These are phyloP conservation scores for Scutellaria minor DNA, from an alignment of 257 asterid genomes.

Conservation along the genomic window DNA sequence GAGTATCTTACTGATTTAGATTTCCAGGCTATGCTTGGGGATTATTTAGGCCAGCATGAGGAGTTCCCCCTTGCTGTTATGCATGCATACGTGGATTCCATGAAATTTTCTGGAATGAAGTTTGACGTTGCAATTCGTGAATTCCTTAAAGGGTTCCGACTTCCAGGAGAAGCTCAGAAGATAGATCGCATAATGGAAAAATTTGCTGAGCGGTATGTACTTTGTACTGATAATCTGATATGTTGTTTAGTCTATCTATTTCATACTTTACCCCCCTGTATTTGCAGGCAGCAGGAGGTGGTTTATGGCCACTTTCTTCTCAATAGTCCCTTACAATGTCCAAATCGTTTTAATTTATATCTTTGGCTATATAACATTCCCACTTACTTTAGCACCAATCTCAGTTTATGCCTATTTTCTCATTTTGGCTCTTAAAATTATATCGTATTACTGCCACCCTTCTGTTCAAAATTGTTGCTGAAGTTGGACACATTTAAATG, in stretches of 20 bases:
- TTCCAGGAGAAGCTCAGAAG: constrained; percentile 99
- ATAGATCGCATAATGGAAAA: constrained; percentile 99
- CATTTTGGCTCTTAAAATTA: neutral
- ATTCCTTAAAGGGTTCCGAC: constrained; percentile 91
- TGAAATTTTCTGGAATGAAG: constrained; percentile 88
- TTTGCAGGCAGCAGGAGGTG: neutral
- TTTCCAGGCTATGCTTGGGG: constrained; percentile 88
- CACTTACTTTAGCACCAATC: constrained; percentile 9
- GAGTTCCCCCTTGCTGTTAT: constrained; percentile 97
- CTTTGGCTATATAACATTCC: neutral
- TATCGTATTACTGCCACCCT: neutral
- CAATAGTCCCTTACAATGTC: constrained; percentile 22
- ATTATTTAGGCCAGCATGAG: constrained; percentile 97
- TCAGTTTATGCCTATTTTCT: neutral
- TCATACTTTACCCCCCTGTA: neutral
- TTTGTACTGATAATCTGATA: constrained; percentile 13
- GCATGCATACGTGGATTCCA: constrained; percentile 97
- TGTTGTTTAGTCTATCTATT: neutral
- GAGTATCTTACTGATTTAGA: constrained; percentile 37
- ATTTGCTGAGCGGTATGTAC: constrained; percentile 93
- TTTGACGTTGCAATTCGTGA: constrained; percentile 93
- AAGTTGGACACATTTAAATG: neutral
- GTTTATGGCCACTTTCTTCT: constrained; percentile 1
- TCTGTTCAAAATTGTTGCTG: constrained; percentile 6
- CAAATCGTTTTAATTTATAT: constrained; percentile 17